Evolutionary conservation across 352 stramenopile species (phyloP).

Genomic region (Pythium sukuiense): DNA sequence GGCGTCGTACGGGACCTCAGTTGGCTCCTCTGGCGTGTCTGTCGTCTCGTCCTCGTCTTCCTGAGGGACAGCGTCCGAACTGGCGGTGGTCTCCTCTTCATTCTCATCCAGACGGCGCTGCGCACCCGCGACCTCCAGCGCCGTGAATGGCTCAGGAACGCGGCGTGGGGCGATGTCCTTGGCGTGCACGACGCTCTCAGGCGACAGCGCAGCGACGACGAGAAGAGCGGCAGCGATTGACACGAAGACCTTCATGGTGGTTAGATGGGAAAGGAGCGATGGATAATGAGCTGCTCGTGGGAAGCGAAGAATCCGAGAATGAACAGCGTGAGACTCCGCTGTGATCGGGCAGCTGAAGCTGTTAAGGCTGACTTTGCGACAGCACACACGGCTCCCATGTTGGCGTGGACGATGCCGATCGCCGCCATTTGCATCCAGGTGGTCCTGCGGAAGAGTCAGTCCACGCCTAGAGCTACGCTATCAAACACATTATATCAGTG

Average conservation of each 20-base stretch:
- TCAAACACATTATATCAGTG: too few relatives aligned
- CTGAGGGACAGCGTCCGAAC: not conserved
- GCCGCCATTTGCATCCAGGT: not conserved
- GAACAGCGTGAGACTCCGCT: not conserved
- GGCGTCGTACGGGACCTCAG: not conserved
- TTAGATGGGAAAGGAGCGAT: not conserved
- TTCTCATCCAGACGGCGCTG: constrained; percentile 11
- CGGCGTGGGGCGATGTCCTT: constrained; percentile 12
- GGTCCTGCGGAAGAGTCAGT: not conserved
- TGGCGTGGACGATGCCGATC: not conserved
- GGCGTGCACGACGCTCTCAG: not conserved
- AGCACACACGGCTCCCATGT: not conserved
- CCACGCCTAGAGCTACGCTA: not conserved
- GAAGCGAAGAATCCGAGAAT: too few relatives aligned
- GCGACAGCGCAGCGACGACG: constrained; percentile 7
- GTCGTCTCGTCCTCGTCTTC: not conserved
- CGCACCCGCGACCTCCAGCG: not conserved
- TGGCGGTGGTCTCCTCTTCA: not conserved
- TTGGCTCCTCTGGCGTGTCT: not conserved
- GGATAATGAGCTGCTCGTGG: not conserved
- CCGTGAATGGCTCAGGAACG: constrained; percentile 1
- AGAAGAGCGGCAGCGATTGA: constrained; percentile 7
- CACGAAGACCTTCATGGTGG: constrained; percentile 15
- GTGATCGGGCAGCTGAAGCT: not conserved
- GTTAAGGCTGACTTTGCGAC: not conserved